Evolutionary conservation across 139 green algal genomes (phyloP).

Genomic region (Microglena sp.): DNA sequence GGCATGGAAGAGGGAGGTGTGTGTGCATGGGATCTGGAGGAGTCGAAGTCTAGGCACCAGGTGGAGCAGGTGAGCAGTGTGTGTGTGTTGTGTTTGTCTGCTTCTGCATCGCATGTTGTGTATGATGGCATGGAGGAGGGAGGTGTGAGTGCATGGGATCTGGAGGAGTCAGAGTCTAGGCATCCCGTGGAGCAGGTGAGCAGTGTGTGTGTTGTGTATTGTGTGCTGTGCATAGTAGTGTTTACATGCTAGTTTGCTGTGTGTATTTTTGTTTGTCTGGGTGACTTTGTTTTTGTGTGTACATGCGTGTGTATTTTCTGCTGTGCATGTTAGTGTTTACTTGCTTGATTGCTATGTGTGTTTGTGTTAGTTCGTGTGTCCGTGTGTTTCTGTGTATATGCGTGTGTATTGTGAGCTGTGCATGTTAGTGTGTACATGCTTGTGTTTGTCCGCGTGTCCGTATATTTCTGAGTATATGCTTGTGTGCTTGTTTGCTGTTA

Average conservation of each 20-base stretch:
- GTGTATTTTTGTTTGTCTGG: no score
- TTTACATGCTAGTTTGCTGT: no score
- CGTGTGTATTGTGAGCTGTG: neutral
- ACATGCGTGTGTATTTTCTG: no score
- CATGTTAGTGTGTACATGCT: neutral
- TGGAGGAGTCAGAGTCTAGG: constrained; percentile 19
- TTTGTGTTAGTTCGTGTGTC: neutral
- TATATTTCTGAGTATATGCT: no score
- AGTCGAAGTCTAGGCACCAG: constrained; percentile 14
- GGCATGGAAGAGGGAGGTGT: constrained; percentile 9
- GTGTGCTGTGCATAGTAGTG: no score
- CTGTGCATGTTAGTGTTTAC: no score
- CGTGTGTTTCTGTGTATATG: neutral
- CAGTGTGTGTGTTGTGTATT: no score
- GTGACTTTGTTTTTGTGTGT: no score
- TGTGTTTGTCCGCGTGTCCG: constrained; percentile 9
- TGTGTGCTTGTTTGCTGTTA: no score
- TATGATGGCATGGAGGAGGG: no score
- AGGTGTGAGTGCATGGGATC: neutral
- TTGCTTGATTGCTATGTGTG: no score
- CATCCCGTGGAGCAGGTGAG: constrained; percentile 17
- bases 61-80: neutral
- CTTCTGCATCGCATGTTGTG: neutral
- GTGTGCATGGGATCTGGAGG: constrained; percentile 38
- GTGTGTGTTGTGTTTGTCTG: constrained; percentile 2